Conservation (phyloP, 441 rosid genomes). For the Corymbia calophylla region DNA sequence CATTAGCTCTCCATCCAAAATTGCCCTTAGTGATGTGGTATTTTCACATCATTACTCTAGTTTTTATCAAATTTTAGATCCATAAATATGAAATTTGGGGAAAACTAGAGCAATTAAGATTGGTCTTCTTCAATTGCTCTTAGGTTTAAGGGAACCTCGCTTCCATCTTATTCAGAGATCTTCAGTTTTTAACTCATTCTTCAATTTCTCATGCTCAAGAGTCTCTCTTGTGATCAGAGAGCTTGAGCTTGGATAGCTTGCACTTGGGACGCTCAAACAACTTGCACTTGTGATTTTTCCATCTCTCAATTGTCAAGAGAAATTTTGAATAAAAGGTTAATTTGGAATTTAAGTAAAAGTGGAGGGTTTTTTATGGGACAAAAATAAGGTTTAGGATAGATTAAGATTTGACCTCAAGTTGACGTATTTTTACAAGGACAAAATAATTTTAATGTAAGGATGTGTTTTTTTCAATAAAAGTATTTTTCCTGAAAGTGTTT, state of each 20-base stretch:
- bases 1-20: no score
- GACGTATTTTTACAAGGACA: no score
- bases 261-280: rapidly evolving
- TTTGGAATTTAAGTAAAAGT: background rate
- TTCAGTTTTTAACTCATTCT: rapidly evolving
- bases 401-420: background rate
- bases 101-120: no score
- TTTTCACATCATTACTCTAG: background rate
- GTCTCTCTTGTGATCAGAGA: background rate
- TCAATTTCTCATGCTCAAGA: background rate
- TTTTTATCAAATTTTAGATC: background rate
- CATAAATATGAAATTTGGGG: background rate
- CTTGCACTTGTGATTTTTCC: background rate
- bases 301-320: background rate
- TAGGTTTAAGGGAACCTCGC: background rate
- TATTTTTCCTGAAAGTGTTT: no score
- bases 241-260: background rate
- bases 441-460: no score
- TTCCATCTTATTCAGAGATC: background rate
- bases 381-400: no score
- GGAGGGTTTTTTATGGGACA: background rate
- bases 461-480: no score
- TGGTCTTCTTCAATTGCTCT: no score
- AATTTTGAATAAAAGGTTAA: background rate
- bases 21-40: rapidly evolving